Conservation (phyloP, 495 filamentous ascomycete genomes). For the Tuber microsphaerosporum region DNA sequence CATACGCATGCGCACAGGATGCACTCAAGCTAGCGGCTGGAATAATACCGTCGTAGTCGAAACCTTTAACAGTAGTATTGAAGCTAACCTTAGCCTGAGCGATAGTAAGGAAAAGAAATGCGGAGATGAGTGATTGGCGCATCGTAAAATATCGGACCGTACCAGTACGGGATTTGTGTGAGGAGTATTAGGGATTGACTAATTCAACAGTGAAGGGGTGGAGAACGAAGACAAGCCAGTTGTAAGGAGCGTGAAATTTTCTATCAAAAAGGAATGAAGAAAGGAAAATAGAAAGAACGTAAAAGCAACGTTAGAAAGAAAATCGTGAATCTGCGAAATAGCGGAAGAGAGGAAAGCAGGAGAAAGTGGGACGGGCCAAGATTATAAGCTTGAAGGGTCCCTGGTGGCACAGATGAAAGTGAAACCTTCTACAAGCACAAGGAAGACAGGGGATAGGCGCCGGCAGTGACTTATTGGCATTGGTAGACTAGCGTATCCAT, state of each 20-base stretch:
- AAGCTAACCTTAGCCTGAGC: conserved; percentile 17
- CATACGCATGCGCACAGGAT: conserved; percentile 16
- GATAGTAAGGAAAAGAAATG: conserved; percentile 5
- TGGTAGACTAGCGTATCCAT: neutral
- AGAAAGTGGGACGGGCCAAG: neutral
- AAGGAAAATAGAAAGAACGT: neutral
- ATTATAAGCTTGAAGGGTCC: neutral
- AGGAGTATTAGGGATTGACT: neutral
- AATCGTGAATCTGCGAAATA: neutral
- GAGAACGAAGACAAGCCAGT: neutral
- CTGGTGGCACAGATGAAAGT: neutral
- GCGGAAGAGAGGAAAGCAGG: neutral
- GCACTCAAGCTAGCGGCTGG: conserved; percentile 5
- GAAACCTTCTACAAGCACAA: neutral
- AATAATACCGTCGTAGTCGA: conserved; percentile 14
- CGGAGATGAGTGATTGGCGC: conserved; percentile 6
- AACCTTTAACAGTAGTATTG: conserved; percentile 17
- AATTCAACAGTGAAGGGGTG: neutral
- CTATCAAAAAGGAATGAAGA: conserved; percentile 4
- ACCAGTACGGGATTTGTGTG: neutral
- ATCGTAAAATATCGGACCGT: conserved; percentile 12
- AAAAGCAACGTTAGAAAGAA: conserved; percentile 2
- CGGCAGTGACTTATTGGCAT: neutral
- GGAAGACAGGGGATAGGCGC: neutral
- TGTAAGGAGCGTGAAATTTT: neutral